Conservation (phyloP, 2,329 filamentous ascomycete species). For the Fusarium sp. region DNA sequence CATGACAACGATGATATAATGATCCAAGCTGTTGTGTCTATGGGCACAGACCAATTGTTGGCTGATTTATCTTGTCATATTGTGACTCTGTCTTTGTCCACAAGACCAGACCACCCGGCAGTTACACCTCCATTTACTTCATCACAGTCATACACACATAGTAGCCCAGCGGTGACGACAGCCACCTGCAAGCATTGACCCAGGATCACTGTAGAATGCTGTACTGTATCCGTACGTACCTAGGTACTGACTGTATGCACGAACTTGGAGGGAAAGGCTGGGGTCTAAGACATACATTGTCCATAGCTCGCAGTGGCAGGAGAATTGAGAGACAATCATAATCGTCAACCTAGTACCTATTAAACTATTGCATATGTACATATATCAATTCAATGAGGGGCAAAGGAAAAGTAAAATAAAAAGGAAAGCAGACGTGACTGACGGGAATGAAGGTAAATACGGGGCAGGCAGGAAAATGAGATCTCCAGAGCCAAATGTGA, state of each 20-base stretch:
- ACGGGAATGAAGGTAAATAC: conserved; percentile 12
- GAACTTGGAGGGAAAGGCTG: conserved; percentile 23
- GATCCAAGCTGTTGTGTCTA: not conserved
- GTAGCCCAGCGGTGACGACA: conserved; percentile 19
- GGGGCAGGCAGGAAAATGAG: conserved; percentile 35
- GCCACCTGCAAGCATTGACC: conserved; percentile 12
- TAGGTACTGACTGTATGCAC: not conserved
- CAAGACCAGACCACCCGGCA: not conserved
- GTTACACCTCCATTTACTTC: not conserved
- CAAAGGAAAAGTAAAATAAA: conserved; percentile 3
- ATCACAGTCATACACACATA: not conserved
- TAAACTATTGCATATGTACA: not conserved
- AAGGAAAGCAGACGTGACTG: conserved; percentile 1
- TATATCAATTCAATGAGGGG: not conserved
- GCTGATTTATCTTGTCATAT: not conserved
- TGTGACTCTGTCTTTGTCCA: not conserved
- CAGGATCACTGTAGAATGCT: not conserved
- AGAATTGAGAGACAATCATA: not conserved
- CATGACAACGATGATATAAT: not conserved
- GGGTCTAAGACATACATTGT: conserved; percentile 2
- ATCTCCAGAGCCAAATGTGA: conserved; percentile 27
- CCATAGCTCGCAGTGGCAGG: conserved; percentile 1
- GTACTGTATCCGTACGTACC: not conserved
- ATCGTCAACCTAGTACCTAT: not conserved
- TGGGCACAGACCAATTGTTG: not conserved